Base-by-base conservation (phyloP, 2,329 filamentous ascomycete species). In the Dactylonectria estremocensis region DNA sequence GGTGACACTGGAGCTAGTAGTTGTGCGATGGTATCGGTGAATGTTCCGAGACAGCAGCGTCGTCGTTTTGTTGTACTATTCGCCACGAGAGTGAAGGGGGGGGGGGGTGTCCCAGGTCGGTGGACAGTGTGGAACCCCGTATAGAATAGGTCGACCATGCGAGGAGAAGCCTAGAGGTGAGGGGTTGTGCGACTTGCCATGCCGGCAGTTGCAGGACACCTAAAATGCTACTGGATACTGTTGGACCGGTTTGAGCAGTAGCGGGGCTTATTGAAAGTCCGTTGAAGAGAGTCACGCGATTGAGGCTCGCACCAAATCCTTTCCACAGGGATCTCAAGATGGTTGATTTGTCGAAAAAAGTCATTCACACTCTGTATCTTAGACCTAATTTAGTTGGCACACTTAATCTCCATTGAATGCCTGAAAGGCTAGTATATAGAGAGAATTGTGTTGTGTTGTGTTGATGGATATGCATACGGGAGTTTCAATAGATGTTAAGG, bases 21-120 rank as follows among this genome's bases (percentile, higher is more conserved):
- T 10, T n/a, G 50, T 53, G 28, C 16, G 11, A 53, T n/a, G 24
- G 3, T 10, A 22, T 46, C 6, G 18, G 14, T 13, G 3, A 20
- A 35, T n/a, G 35, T 22, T 31, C 50, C 50, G 50, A 53, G 50
- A 53, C 50, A 53, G 20, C n/a, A 6, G n/a, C 18, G 24, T 50
- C 24, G 11, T 14, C 22, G 16, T 16, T n/a, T 3, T 14, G 2
- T 7, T n/a, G 33, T 13, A 4, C 28, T 20, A 14, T 35, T 53
- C 20, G 49, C 10, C n/a, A 28, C n/a, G n/a, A n/a, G n/a, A n/a
- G n/a, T 10, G n/a, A 31, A 35, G 31, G 10, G 33, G 20, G 49
- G 13, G n/a, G 50, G 50, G 18, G 3, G 28, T 37, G 28, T 37
- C 14, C 14, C 5, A 53, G 28, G 22, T 31, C n/a, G 50, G 31